Evolutionary conservation across 2,329 filamentous ascomycete genomes (phyloP).

Genomic region (Paraconiothyrium sp.): DNA sequence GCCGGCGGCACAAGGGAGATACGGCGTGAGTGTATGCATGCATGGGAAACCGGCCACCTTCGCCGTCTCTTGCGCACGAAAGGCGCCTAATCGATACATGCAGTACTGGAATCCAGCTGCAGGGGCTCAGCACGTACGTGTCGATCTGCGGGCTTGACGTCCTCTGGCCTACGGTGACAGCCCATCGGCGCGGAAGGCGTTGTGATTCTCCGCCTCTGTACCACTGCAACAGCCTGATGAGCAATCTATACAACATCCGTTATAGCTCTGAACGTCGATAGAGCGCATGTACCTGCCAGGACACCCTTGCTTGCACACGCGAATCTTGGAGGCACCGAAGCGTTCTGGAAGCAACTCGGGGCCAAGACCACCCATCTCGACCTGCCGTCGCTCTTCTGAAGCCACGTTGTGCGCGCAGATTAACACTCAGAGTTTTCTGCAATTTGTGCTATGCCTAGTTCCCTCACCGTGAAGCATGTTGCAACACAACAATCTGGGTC

Average conservation of each 20-base stretch:
- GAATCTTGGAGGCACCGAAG: conserved; percentile 14
- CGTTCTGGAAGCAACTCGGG: conserved; percentile 13
- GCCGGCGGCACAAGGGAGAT: conserved; percentile 14
- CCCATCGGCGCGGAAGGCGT: conserved; percentile 5
- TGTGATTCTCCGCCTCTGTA: conserved; percentile 22
- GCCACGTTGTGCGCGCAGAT: not conserved
- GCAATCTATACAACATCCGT: conserved; percentile 10
- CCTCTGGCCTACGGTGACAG: conserved; percentile 7
- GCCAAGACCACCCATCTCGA: conserved; percentile 5
- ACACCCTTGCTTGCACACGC: conserved; percentile 9
- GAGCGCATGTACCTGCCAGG: conserved; percentile 6
- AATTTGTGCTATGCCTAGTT: not conserved
- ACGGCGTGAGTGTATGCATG: conserved; percentile 7
- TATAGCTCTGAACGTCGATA: not conserved
- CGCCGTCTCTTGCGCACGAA: conserved; percentile 1
- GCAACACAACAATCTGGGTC: conserved; percentile 2
- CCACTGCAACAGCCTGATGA: conserved; percentile 22
- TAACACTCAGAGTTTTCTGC: not conserved
- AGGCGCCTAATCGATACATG: not conserved
- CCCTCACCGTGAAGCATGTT: not conserved
- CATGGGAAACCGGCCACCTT: conserved; percentile 6
- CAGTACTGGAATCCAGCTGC: not conserved
- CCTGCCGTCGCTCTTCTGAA: not conserved
- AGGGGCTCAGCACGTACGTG: conserved; percentile 5
- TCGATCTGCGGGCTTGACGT: not conserved